Evolutionary conservation across 2,329 filamentous ascomycete species (phyloP), one percentile per base, ranked within the genome.

Genomic region (Zelopaecilomyces penicillatus): DNA sequence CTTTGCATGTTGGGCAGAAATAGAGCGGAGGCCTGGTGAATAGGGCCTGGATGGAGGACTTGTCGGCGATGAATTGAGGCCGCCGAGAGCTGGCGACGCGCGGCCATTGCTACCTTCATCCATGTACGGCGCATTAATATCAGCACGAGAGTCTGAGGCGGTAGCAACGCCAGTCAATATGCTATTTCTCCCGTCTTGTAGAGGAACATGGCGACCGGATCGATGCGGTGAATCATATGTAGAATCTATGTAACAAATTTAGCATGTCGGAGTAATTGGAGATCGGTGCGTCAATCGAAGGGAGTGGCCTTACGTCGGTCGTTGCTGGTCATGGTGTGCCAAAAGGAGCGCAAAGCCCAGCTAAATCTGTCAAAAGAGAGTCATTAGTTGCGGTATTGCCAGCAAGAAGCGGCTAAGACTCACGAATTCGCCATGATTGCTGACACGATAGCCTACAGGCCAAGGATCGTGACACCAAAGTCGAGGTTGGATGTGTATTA

Each of bases 141-240:
- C 90, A 55, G 82, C 78, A 56, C 88, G 85, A 45, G 91, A 97
- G 58, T 96, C 91, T 53, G 84, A 80, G 49, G 89, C 90, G 57
- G 90, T 95, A 45, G 88, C 85, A 59, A 96, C 82, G 42, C 89
- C 90, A 36, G 88, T 91, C 60, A 97, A 77, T 50, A 87, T 84
- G 53, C 82, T 81, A 67, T 90, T 82, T 54, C 88, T 80, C 65
- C 81, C 85, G 66, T 90, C 85, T 52, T 84, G 82, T 49, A 97
- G 79, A 50, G 90, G 89, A 49, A 95, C 86, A 68, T 96, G 91
- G 62, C 85, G 82, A 52, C 90, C 89, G 49, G 86, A 87, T 62
- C 90, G 83, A 69, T 95, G 94, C 41, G 93, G 90, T 48, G 91
- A 95, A 69, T 98, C 87, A 73, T 85, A 87, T 50, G 82, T 84